These are phyloP conservation scores for Calocera cornea DNA, from an alignment of 768 basidiomycete genomes.

Conservation along the genomic window DNA sequence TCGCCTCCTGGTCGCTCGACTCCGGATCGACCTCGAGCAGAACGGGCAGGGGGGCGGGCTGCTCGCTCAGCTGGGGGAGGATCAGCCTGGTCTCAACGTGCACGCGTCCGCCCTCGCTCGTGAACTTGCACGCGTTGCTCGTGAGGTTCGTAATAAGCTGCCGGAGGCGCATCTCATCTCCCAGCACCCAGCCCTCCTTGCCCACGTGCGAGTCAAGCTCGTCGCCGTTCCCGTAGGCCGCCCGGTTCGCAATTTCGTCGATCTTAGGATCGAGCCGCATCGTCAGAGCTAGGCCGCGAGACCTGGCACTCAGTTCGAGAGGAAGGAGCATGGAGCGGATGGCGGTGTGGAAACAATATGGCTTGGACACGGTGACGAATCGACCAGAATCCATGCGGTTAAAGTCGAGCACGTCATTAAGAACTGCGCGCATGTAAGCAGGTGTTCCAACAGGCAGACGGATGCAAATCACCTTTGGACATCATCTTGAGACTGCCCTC, in stretches of 20 bases:
- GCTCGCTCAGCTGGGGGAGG: slow-evolving; percentile 10
- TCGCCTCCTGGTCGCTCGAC: not conserved
- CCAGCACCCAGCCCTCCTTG: slow-evolving; percentile 17
- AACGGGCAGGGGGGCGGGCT: not conserved
- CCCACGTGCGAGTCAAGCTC: slow-evolving; percentile 8
- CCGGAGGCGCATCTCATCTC: slow-evolving; percentile 25
- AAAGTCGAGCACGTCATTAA: slow-evolving; percentile 26
- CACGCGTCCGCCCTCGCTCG: slow-evolving; percentile 18
- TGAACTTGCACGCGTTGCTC: slow-evolving; percentile 24
- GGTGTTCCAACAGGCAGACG: not conserved
- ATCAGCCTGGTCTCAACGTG: slow-evolving; percentile 18
- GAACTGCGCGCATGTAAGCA: slow-evolving; percentile 18
- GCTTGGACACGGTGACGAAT: slow-evolving; percentile 38
- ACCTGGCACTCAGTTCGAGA: slow-evolving; percentile 18
- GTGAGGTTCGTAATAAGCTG: slow-evolving; percentile 19
- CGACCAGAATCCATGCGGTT: slow-evolving; percentile 55
- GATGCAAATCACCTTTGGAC: slow-evolving; percentile 46
- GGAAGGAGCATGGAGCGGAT: slow-evolving; percentile 30
- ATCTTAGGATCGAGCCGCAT: not conserved
- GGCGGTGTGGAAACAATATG: slow-evolving; percentile 32
- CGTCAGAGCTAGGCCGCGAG: slow-evolving; percentile 12
- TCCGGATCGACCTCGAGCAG: not conserved
- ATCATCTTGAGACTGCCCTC: slow-evolving; percentile 75
- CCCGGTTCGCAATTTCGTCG: slow-evolving; percentile 5
- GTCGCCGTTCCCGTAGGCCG: slow-evolving; percentile 8